A percentile compares a stretch with the other conserved stretches of the same genome.
phyloP scores from a whole-genome alignment of 371 early-diverging fungal species.

The Syncephalis fuscata region DNA sequence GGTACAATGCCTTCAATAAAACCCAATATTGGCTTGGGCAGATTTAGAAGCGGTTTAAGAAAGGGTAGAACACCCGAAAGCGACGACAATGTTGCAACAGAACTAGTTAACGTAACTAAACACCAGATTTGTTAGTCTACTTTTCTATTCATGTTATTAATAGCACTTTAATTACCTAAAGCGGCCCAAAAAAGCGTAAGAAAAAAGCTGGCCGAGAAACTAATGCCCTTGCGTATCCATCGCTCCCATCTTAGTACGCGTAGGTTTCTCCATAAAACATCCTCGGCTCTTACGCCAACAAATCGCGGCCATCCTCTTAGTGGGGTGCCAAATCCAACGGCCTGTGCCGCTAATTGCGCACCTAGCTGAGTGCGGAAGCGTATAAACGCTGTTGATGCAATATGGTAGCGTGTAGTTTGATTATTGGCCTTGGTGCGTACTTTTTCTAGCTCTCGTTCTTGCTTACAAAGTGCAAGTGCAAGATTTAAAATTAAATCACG shows the following conservation, averaged over 20 bases:
- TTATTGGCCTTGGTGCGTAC: too few relatives aligned
- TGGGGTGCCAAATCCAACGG: constrained; percentile 43
- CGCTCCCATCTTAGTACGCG: constrained; percentile 36
- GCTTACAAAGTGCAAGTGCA: too few relatives aligned
- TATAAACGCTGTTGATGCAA: constrained; percentile 46
- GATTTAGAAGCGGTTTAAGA: constrained; percentile 20
- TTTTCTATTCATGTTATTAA: too few relatives aligned
- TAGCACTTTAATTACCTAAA: constrained; percentile 41
- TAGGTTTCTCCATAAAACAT: constrained; percentile 70
- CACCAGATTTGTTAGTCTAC: too few relatives aligned
- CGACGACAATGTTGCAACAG: not conserved
- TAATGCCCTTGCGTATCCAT: constrained; percentile 31
- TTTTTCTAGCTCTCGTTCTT: too few relatives aligned
- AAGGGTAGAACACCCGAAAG: constrained; percentile 9
- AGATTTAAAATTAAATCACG: too few relatives aligned
- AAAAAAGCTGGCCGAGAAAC: constrained; percentile 23
- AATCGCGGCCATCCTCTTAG: constrained; percentile 47
- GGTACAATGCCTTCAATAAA: constrained; percentile 28
- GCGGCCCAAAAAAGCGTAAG: constrained; percentile 57
- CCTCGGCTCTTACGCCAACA: constrained; percentile 50
- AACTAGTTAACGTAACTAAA: constrained; percentile 1
- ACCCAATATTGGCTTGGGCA: constrained; percentile 30
- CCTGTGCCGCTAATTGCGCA: constrained; percentile 71
- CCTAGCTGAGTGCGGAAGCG: constrained; percentile 60
- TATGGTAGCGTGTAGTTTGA: not conserved